These are phyloP conservation scores for Agrocybe pediades DNA, from an alignment of 768 basidiomycete genomes.

Conservation along the genomic window DNA sequence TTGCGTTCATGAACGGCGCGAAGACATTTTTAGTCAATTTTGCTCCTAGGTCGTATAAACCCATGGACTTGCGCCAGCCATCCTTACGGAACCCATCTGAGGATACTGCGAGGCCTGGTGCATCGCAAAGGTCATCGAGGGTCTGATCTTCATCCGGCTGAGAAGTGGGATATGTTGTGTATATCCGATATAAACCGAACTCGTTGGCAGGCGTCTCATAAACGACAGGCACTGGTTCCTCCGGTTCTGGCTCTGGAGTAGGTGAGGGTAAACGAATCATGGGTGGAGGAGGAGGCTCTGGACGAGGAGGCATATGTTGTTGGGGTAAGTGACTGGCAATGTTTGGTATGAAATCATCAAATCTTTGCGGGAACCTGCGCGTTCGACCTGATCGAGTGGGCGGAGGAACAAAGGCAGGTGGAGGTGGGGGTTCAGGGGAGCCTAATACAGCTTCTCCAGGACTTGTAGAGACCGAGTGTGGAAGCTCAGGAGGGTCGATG, in stretches of 20 bases:
- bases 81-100: not conserved
- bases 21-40: slow-evolving; percentile 5
- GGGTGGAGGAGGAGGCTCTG: not conserved
- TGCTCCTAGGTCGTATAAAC: not conserved
- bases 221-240: not conserved
- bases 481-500: too few relatives aligned
- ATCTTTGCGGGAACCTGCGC: not conserved
- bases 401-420: slow-evolving; percentile 3
- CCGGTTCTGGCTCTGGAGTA: too few relatives aligned
- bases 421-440: too few relatives aligned
- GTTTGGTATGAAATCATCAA: slow-evolving; percentile 11
- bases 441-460: too few relatives aligned
- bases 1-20: slow-evolving; percentile 24
- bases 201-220: not conserved
- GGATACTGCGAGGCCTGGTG: not conserved
- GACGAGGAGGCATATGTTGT: slow-evolving; percentile 11
- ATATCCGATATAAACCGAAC: not conserved
- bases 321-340: slow-evolving; percentile 5
- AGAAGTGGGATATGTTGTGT: not conserved
- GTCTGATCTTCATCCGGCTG: not conserved
- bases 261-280: not conserved
- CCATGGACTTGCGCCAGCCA: not conserved
- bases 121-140: not conserved
- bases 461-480: too few relatives aligned
- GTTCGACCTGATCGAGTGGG: not conserved